Conservation (phyloP, 306 rosid species). For the Gillenia trifoliata region DNA sequence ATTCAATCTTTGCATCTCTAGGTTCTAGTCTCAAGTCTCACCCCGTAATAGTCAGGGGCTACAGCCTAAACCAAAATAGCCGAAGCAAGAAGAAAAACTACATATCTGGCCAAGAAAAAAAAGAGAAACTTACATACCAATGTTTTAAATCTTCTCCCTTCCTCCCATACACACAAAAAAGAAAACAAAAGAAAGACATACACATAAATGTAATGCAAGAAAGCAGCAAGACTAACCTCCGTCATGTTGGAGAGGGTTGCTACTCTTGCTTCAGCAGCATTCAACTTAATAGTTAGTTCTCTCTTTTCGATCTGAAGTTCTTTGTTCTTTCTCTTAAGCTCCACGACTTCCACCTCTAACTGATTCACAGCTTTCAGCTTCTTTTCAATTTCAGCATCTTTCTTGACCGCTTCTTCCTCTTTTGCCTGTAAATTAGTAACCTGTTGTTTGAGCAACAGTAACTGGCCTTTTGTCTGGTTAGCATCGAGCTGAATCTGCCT, state of each 20-base stretch:
- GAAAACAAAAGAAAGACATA: neutral
- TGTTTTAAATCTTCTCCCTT: neutral
- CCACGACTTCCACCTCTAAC: constrained; percentile 65
- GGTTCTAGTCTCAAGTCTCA: neutral
- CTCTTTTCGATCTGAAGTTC: constrained; percentile 87
- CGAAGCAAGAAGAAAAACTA: neutral
- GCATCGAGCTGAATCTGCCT: constrained; percentile 89
- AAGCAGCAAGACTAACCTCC: constrained; percentile 50
- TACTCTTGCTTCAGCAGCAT: constrained; percentile 59
- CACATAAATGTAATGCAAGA: constrained; percentile 11
- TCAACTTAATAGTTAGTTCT: constrained; percentile 65
- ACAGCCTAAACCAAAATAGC: neutral
- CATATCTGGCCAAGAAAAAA: neutral
- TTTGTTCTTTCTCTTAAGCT: constrained; percentile 76
- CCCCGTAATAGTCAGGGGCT: neutral
- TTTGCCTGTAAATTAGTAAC: constrained; percentile 71
- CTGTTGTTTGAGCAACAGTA: constrained; percentile 88
- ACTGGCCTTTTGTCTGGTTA: constrained; percentile 80
- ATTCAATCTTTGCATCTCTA: neutral
- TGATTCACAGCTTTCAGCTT: constrained; percentile 68
- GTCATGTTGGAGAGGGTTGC: constrained; percentile 64
- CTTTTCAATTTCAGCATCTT: constrained; percentile 68
- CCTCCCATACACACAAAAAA: neutral
- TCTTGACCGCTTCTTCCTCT: constrained; percentile 71
- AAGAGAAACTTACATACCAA: neutral